A percentile compares a stretch with the other conserved stretches of the same genome.
These are phyloP conservation scores for Ophidiomyces ophidiicola DNA, from an alignment of 2,329 filamentous ascomycete species.

Conservation along the genomic window DNA sequence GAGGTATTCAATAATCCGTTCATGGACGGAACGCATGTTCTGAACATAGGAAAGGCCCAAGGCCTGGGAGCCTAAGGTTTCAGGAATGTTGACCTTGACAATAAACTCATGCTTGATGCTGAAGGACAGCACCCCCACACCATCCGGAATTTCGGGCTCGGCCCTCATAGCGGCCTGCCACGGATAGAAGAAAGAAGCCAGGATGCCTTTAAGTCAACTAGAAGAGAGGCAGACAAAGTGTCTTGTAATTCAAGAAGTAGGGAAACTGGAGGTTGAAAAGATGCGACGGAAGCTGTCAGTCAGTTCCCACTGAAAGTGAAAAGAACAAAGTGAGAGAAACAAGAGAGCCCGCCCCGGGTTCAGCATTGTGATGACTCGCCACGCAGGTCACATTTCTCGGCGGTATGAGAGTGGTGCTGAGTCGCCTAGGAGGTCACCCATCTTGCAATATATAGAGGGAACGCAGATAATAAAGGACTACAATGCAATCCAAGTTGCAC, in stretches of 20 bases:
- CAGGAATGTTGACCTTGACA: slow-evolving; percentile 11
- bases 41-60: neutral
- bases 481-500: neutral
- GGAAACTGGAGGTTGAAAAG: no score
- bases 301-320: neutral
- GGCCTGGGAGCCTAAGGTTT: neutral
- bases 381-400: slow-evolving; percentile 6
- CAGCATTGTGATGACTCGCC: neutral
- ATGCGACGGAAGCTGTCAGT: no score
- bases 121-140: slow-evolving; percentile 9
- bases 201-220: no score
- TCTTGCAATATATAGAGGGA: neutral
- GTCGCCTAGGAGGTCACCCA: neutral
- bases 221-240: no score
- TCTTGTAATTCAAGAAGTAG: no score
- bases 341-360: neutral
- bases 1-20: slow-evolving; percentile 11
- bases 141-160: neutral
- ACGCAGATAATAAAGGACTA: neutral
- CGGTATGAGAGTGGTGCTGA: neutral
- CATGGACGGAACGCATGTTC: slow-evolving; percentile 9
- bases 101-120: slow-evolving; percentile 16
- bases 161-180: neutral
- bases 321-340: slow-evolving; percentile 2
- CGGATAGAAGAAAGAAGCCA: no score